Evolutionary conservation across 495 filamentous ascomycete genomes (phyloP), one percentile per base, ranked within the genome.

Genomic region (Lentithecium fluviatile): DNA sequence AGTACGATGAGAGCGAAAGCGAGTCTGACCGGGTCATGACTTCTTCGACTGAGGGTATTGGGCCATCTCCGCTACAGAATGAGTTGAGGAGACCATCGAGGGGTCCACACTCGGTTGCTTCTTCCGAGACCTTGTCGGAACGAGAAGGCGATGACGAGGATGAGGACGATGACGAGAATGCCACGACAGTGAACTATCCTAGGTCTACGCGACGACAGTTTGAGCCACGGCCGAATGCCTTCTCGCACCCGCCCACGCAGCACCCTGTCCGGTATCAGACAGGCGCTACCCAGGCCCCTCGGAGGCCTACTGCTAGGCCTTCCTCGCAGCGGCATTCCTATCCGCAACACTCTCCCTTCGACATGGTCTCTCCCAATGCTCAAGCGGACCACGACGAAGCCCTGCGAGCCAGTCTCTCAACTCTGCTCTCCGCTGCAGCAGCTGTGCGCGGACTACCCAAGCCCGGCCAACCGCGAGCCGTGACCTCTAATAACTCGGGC

Each of bases 321-420:
- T 40, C 71, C 17, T 62, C 73, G 38, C 58, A 68, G 23, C 69
- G 79, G 29, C 75, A 76, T 36, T 71, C 76, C 24, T 74, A 79
- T 52, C 55, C 71, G 46, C 78, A 79, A 52, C 84, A 85, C 45
- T 69, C 69, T 32, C 68, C 78, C 0, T 81, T 77, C 56, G 80
- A 82, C 68, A 80, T 87, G 68, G 83, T 91, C 60, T 87, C 88
- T 1, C 88, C 91, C 1, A 84, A 86, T 2, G 83, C 90, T 68
- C 86, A 88, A 61, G 84, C 88, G 23, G 91, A 96, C 55, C 91
- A 97, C 65, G 94, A 98, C 71, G 93, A 90, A 23, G 94, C 92
- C 0, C 83, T 98, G 1, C 85, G 94, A 37, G 91, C 94, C 6
- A 95, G 89, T 56, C 79, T 98, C 3, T 95, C 91, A 6, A 98